Evolutionary conservation across 2,329 filamentous ascomycete genomes (phyloP).

Genomic region (Xylariaceae sp.): DNA sequence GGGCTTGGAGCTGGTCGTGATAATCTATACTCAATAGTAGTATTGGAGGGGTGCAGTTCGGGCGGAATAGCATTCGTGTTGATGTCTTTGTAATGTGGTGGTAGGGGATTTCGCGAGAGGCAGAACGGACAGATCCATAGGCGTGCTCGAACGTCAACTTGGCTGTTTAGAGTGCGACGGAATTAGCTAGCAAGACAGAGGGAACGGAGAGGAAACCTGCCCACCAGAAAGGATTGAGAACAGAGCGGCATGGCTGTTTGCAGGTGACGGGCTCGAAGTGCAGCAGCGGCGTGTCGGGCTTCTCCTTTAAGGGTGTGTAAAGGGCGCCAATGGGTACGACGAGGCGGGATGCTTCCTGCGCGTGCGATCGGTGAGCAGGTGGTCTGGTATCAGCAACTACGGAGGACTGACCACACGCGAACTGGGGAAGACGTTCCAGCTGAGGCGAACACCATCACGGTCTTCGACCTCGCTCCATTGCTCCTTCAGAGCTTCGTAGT

Average conservation of each 20-base stretch:
- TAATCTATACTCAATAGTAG: constrained; percentile 87
- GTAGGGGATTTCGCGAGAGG: constrained; percentile 80
- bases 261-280: constrained; percentile 97
- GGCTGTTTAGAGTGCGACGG: constrained; percentile 54
- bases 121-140: constrained; percentile 93
- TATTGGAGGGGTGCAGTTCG: constrained; percentile 80
- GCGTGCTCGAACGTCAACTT: constrained; percentile 81
- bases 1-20: constrained; percentile 83
- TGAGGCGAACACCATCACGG: constrained; percentile 90
- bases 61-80: constrained; percentile 81
- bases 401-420: constrained; percentile 80
- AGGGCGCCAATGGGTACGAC: constrained; percentile 96
- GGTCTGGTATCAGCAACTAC: constrained; percentile 26
- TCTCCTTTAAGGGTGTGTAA: constrained; percentile 96
- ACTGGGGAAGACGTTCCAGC: constrained; percentile 99
- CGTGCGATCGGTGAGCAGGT: constrained; percentile 35
- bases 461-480: constrained; percentile 97
- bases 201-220: constrained; percentile 33
- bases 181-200: constrained; percentile 9
- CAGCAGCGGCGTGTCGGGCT: constrained; percentile 83
- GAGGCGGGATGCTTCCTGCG: constrained; percentile 86
- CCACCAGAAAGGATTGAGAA: constrained; percentile 96
- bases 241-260: constrained; percentile 93
- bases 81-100: constrained; percentile 89
- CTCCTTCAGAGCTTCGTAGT: constrained; percentile 92